These are phyloP conservation scores for Lunasporangiospora selenospora DNA, from an alignment of 192 early-diverging fungal species.

Conservation along the genomic window DNA sequence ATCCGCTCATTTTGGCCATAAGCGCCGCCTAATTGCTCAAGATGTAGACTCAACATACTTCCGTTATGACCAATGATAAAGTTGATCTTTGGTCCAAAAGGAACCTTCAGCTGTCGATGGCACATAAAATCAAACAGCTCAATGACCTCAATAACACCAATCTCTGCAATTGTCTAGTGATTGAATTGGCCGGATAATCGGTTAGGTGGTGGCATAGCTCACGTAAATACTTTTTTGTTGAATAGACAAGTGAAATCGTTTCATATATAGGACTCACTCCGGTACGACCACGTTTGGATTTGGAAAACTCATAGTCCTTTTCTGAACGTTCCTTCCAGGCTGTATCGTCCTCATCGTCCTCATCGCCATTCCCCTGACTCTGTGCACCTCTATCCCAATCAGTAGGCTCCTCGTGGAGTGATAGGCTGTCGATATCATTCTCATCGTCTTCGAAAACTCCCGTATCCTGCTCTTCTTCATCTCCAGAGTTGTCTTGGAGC, in stretches of 20 bases:
- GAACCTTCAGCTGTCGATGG: slow-evolving; percentile 80
- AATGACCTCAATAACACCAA: slow-evolving; percentile 83
- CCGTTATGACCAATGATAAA: slow-evolving; percentile 98
- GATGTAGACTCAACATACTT: slow-evolving; percentile 66
- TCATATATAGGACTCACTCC: slow-evolving; percentile 39
- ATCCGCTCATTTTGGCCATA: no score
- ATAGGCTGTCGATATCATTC: slow-evolving; percentile 7
- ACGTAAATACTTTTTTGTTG: no score
- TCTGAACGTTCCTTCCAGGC: slow-evolving; percentile 9
- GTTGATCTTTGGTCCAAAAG: slow-evolving; percentile 89
- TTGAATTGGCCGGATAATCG: no score
- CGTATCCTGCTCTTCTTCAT: not conserved
- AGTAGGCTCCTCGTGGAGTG: slow-evolving; percentile 17
- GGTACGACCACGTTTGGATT: slow-evolving; percentile 1
- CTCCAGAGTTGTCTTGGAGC: slow-evolving; percentile 1
- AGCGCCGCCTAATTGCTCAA: no score
- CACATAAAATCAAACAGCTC: slow-evolving; percentile 96
- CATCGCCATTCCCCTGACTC: not conserved
- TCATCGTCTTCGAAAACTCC: slow-evolving; percentile 17
- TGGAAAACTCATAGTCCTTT: slow-evolving; percentile 17
- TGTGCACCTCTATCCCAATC: slow-evolving; percentile 22
- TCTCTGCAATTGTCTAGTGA: slow-evolving; percentile 51
- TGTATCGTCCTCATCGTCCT: not conserved
- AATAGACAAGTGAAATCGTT: no score
- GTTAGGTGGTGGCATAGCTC: no score